Conservation (phyloP, 2,329 filamentous ascomycete species). For the Calonectria naviculata region DNA sequence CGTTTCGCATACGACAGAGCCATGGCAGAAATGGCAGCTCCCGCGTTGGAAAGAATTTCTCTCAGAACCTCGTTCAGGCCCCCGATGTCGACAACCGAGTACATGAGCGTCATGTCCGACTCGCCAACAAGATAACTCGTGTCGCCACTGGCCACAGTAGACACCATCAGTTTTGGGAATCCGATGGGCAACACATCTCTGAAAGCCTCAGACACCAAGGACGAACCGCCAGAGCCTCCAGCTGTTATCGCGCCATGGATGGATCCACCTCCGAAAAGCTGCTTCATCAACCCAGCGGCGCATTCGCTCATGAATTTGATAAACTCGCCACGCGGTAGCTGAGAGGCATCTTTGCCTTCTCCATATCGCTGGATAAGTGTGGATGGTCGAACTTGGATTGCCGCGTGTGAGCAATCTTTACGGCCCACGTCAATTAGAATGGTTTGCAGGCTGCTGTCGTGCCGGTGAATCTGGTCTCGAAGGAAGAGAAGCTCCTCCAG, state of each 20-base stretch:
- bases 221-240: background rate
- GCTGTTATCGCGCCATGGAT: background rate
- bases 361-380: background rate
- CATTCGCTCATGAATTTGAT: background rate
- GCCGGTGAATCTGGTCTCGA: background rate
- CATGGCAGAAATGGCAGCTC: background rate
- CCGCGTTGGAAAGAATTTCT: background rate
- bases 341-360: background rate
- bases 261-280: background rate
- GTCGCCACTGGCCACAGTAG: constrained; percentile 4
- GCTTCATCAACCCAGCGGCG: background rate
- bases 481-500: constrained; percentile 1
- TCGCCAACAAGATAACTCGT: background rate
- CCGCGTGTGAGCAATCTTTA: background rate
- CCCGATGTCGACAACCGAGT: constrained; percentile 3
- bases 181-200: background rate
- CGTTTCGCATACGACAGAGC: background rate
- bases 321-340: background rate
- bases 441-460: background rate
- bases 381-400: background rate
- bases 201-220: background rate
- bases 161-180: background rate
- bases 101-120: constrained; percentile 5
- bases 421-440: background rate
- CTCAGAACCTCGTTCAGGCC: background rate